Conservation (phyloP, 305 asterid species). For the Lippia alba region DNA sequence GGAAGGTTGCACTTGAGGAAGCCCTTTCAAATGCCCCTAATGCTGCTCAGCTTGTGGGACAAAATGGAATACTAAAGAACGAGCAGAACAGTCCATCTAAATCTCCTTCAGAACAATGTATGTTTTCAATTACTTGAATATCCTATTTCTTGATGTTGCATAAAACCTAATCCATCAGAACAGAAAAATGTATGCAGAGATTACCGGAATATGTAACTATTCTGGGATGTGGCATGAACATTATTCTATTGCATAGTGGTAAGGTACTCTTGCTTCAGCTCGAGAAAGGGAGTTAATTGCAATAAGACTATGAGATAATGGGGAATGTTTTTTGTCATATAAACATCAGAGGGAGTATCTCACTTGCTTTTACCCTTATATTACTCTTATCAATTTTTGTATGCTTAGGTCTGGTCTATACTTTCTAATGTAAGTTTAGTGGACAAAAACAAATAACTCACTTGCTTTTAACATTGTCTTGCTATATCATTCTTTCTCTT, state of each 20-base stretch:
- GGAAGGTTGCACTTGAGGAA: slow-evolving; percentile 97
- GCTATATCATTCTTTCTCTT: slow-evolving; percentile 1
- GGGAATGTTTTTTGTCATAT: slow-evolving; percentile 8
- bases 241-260: slow-evolving; percentile 1
- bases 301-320: not conserved
- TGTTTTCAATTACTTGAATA: slow-evolving; percentile 25
- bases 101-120: slow-evolving; percentile 75
- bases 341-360: not conserved
- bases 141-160: no score
- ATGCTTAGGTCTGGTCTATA: slow-evolving; percentile 14
- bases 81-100: slow-evolving; percentile 73
- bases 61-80: slow-evolving; percentile 75
- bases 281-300: slow-evolving; percentile 10
- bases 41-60: slow-evolving; percentile 76
- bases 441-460: no score
- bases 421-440: no score
- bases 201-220: slow-evolving; percentile 23
- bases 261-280: slow-evolving; percentile 10
- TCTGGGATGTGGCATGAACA: slow-evolving; percentile 18
- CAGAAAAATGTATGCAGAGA: no score
- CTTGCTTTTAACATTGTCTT: slow-evolving; percentile 7
- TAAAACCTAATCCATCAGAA: no score
- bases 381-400: slow-evolving; percentile 10
- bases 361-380: not conserved
- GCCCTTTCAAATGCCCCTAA: slow-evolving; percentile 92